Evolutionary conservation across 164 flowering plant genomes (phyloP).

Genomic region (Umbilicus rupestris): DNA sequence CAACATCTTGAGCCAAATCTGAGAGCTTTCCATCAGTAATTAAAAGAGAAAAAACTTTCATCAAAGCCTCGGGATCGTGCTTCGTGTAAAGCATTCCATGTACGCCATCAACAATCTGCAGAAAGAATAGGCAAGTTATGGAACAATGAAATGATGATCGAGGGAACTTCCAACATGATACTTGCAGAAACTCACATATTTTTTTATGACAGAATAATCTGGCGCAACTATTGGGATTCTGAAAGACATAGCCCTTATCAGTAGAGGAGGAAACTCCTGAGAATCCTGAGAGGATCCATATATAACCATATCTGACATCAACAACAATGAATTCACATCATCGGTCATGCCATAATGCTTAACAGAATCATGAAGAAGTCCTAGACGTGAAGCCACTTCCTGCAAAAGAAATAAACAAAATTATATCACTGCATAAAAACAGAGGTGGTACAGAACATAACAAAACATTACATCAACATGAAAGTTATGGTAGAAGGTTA

Average conservation of each 20-base stretch:
- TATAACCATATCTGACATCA: constrained; percentile 80
- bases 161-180: background rate
- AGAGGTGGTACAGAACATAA: background rate
- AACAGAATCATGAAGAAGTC: constrained; percentile 56
- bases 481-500: too few species aligned
- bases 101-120: constrained; percentile 70
- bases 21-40: constrained; percentile 60
- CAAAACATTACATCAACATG: too few species aligned
- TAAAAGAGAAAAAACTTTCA: constrained; percentile 57
- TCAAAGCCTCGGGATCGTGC: constrained; percentile 52
- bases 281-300: constrained; percentile 82
- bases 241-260: constrained; percentile 82
- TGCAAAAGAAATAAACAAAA: constrained; percentile 16
- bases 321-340: constrained; percentile 55
- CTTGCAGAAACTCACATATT: constrained; percentile 52
- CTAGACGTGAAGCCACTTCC: constrained; percentile 65
- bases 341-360: constrained; percentile 60
- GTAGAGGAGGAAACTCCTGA: constrained; percentile 80
- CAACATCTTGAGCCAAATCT: constrained; percentile 48
- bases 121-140: background rate
- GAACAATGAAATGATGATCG: background rate
- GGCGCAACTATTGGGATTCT: constrained; percentile 72
- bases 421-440: background rate
- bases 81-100: constrained; percentile 59
- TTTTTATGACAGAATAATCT: constrained; percentile 56